Evolutionary conservation across 164 flowering plant genomes (phyloP).

Genomic region (Annona cherimola): DNA sequence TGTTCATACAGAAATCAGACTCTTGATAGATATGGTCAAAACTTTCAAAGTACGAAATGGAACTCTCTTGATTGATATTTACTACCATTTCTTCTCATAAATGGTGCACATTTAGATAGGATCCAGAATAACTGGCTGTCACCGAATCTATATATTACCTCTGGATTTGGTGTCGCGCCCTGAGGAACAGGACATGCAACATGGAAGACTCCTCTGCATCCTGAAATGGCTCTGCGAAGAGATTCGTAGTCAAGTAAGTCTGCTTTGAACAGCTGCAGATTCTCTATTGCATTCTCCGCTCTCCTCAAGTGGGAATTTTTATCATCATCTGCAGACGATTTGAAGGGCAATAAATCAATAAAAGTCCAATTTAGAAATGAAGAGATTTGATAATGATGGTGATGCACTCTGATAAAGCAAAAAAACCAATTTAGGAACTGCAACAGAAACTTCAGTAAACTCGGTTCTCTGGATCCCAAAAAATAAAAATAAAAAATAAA

Average conservation of each 20-base stretch:
- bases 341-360: not conserved
- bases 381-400: not conserved
- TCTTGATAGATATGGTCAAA: not conserved
- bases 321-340: conserved; percentile 25
- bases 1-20: not conserved
- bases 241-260: conserved; percentile 44
- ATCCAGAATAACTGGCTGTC: not conserved
- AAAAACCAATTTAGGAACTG: not conserved
- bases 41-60: not conserved
- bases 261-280: conserved; percentile 47
- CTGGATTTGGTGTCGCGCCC: conserved; percentile 31
- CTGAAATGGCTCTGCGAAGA: conserved; percentile 38
- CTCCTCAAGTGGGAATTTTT: conserved; percentile 47
- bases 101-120: not conserved
- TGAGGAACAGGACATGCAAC: conserved; percentile 53
- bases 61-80: not conserved
- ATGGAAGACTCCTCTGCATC: conserved; percentile 58
- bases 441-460: not conserved
- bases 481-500: too few species aligned
- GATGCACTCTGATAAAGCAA: too few species aligned
- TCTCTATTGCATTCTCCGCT: conserved; percentile 38
- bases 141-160: conserved; percentile 24
- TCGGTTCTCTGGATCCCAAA: too few species aligned
- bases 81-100: not conserved
- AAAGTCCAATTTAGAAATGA: not conserved